Conservation (phyloP, 306 rosid species). For the Medicago lupulina region DNA sequence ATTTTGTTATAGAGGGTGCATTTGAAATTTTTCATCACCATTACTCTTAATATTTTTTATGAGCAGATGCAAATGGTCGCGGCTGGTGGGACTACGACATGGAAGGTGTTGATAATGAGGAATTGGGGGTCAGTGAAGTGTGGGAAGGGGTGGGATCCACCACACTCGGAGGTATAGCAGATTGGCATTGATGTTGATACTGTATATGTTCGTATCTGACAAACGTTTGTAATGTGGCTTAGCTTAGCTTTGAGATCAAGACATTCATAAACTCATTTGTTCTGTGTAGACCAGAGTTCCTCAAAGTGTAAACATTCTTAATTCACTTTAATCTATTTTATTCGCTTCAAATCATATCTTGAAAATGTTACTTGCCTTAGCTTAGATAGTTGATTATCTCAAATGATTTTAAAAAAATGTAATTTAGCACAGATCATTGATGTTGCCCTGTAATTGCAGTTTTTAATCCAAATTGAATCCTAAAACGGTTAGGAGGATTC, state of each 20-base stretch:
- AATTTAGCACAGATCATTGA: background rate
- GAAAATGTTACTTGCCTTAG: background rate
- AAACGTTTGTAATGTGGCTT: conserved; percentile 20
- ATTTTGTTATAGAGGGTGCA: background rate
- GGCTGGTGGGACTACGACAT: conserved; percentile 93
- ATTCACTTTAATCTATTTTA: background rate
- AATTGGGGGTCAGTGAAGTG: conserved; percentile 73
- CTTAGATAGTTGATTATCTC: background rate
- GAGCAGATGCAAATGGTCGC: conserved; percentile 79
- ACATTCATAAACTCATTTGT: conserved; percentile 14
- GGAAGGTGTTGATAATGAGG: conserved; percentile 91
- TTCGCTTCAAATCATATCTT: conserved; percentile 1
- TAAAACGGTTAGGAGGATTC: background rate
- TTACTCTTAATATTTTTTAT: conserved; percentile 23
- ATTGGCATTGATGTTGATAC: conserved; percentile 70
- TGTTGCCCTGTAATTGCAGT: background rate
- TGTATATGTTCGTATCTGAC: background rate
- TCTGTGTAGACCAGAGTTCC: background rate
- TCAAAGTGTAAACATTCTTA: conserved; percentile 15
- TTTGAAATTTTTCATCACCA: conserved; percentile 12
- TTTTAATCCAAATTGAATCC: background rate
- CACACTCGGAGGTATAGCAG: conserved; percentile 76
- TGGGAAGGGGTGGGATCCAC: conserved; percentile 99
- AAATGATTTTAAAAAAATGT: too few relatives aligned
- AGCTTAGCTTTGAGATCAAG: conserved; percentile 29